These are phyloP conservation scores for Sporothrix globosa DNA, from an alignment of 2,329 filamentous ascomycete species.

Conservation along the genomic window DNA sequence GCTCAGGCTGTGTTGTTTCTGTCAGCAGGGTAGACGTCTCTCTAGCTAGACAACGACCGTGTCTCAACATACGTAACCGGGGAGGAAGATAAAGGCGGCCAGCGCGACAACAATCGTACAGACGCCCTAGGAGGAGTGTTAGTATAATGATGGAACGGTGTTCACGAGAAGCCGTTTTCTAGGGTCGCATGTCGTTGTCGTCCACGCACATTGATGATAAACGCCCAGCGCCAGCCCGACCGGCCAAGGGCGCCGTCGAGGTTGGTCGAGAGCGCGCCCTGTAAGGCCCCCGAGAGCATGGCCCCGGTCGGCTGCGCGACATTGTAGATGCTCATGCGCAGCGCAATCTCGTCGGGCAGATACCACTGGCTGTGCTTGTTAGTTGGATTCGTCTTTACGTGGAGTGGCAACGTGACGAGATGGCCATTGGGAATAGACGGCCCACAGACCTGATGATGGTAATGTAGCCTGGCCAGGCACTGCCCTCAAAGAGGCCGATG, in stretches of 20 bases:
- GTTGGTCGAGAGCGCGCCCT: conserved; percentile 30
- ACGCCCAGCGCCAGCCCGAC: conserved; percentile 31
- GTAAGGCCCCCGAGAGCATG: conserved; percentile 30
- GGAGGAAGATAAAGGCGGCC: conserved; percentile 26
- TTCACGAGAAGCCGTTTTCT: not conserved
- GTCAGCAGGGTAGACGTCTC: not conserved
- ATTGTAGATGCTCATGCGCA: conserved; percentile 34
- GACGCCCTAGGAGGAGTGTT: not conserved
- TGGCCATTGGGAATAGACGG: too few relatives aligned
- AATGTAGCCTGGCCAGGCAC: conserved; percentile 24
- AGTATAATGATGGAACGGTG: not conserved
- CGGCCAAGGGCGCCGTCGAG: conserved; percentile 27
- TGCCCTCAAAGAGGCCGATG: conserved; percentile 24
- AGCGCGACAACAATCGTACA: conserved; percentile 31
- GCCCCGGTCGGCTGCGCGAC: conserved; percentile 32
- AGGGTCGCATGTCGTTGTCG: not conserved
- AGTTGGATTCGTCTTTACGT: not conserved
- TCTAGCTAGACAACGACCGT: not conserved
- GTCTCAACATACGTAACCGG: conserved; percentile 26
- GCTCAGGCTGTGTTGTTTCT: conserved; percentile 7
- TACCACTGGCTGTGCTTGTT: conserved; percentile 31
- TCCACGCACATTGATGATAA: conserved; percentile 30
- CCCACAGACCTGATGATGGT: conserved; percentile 21
- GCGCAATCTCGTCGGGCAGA: conserved; percentile 30
- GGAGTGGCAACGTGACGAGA: too few relatives aligned